These are phyloP conservation scores for Fusarium cyanostomum DNA, from an alignment of 2,329 filamentous ascomycete genomes.

Conservation along the genomic window DNA sequence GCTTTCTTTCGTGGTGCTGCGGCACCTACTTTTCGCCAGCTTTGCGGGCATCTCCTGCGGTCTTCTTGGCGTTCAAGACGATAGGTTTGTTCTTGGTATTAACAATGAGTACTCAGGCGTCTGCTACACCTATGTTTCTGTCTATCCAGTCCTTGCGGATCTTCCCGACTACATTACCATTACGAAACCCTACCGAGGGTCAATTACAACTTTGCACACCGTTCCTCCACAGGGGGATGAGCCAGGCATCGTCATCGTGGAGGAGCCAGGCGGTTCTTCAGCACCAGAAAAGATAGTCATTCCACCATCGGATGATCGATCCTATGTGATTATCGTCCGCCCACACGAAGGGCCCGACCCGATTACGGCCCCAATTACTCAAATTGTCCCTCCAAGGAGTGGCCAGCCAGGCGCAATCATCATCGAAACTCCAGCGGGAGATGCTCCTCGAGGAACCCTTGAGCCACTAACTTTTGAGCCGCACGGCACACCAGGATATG, in stretches of 20 bases:
- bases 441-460: neutral
- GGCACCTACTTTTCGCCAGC: conserved; percentile 13
- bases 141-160: conserved; percentile 35
- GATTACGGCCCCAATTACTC: conserved; percentile 28
- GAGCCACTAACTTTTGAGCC: conserved; percentile 26
- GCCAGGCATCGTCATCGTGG: conserved; percentile 31
- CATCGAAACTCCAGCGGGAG: conserved; percentile 30
- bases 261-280: conserved; percentile 23
- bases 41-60: conserved; percentile 8
- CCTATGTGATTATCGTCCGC: conserved; percentile 35
- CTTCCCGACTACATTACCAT: conserved; percentile 35
- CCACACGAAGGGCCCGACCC: conserved; percentile 22
- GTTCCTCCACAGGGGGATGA: conserved; percentile 33
- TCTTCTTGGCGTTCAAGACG: conserved; percentile 30
- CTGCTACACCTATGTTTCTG: conserved; percentile 42
- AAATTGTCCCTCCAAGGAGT: conserved; percentile 20
- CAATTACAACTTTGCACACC: conserved; percentile 30
- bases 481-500: conserved; percentile 8
- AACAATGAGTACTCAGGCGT: conserved; percentile 35
- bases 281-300: conserved; percentile 28
- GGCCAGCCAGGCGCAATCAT: conserved; percentile 27
- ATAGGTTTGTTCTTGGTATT: conserved; percentile 35
- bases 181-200: conserved; percentile 32
- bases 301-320: conserved; percentile 23
- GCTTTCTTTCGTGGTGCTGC: conserved; percentile 14